Conservation (phyloP, 768 basidiomycete species). For the Auriculariales sp. region DNA sequence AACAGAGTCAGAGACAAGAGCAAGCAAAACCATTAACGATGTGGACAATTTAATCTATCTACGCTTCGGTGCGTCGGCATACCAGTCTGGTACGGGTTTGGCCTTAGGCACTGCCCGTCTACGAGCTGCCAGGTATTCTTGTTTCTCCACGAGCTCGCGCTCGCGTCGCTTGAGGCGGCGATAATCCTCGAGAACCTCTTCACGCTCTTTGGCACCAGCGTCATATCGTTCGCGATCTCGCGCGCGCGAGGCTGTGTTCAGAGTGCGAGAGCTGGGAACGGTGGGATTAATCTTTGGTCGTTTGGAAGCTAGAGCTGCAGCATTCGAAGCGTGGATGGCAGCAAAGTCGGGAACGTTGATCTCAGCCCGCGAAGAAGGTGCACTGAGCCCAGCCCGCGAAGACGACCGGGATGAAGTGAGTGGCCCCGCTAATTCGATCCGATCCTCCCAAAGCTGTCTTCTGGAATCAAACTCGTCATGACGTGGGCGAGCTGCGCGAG, state of each 20-base stretch:
- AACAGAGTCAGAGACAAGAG: too few relatives aligned
- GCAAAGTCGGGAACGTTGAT: conserved; percentile 51
- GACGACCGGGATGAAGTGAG: background rate
- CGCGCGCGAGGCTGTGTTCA: conserved; percentile 42
- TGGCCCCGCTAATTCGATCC: background rate
- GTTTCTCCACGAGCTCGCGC: conserved; percentile 41
- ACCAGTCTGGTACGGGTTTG: conserved; percentile 65
- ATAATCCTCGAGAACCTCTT: conserved; percentile 32
- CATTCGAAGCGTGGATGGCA: conserved; percentile 34
- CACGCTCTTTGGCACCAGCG: conserved; percentile 37
- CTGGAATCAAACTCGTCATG: conserved; percentile 22
- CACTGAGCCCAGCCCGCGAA: too few relatives aligned
- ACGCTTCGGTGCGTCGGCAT: conserved; percentile 53
- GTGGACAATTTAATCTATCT: too few relatives aligned
- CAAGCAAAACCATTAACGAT: too few relatives aligned
- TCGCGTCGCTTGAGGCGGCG: conserved; percentile 32
- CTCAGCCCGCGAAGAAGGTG: too few relatives aligned
- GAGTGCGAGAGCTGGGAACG: conserved; percentile 29
- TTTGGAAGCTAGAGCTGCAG: conserved; percentile 16
- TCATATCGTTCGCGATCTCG: conserved; percentile 55
- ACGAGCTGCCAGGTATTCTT: conserved; percentile 45
- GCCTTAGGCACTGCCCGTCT: conserved; percentile 52
- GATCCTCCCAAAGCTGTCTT: conserved; percentile 11
- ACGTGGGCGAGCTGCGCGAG: conserved; percentile 29
- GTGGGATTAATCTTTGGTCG: conserved; percentile 33